Evolutionary conservation across 1,284 basidiomycete species (phyloP).

Genomic region (Malassezia vespertilionis): DNA sequence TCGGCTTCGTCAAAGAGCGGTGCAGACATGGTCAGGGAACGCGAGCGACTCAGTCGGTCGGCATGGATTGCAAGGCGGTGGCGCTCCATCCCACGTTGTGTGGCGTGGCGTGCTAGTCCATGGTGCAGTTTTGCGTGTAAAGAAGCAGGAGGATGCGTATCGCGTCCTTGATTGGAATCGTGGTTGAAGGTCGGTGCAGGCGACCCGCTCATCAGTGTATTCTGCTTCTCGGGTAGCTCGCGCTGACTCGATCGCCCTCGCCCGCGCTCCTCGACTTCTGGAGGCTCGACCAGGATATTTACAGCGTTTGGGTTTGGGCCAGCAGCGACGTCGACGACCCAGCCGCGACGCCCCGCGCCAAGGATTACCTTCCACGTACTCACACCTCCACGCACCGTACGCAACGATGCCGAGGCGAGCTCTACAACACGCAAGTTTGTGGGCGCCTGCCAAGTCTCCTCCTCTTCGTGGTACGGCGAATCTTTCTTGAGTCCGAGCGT

Average conservation of each 20-base stretch:
- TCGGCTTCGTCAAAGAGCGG: conserved; percentile 16
- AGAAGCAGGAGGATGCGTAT: neutral
- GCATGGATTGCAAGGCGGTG: neutral
- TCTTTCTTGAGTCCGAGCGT: conserved; percentile 39
- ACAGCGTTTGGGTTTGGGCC: conserved; percentile 57
- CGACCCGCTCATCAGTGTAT: conserved; percentile 2
- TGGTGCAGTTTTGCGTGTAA: no score
- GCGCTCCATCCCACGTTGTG: neutral
- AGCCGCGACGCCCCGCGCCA: conserved; percentile 84
- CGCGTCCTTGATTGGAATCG: neutral
- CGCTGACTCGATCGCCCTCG: no score
- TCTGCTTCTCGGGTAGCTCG: no score
- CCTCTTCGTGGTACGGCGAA: conserved; percentile 25
- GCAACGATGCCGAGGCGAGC: conserved; percentile 64
- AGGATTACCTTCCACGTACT: conserved; percentile 74
- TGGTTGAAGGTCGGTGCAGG: neutral
- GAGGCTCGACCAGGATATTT: neutral
- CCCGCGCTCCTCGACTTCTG: no score
- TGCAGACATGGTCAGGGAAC: conserved; percentile 25
- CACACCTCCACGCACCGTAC: conserved; percentile 62
- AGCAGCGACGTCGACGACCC: conserved; percentile 81
- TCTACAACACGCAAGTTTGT: conserved; percentile 81
- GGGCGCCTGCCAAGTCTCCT: conserved; percentile 17
- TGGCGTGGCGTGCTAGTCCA: no score
- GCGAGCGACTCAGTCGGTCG: conserved; percentile 15